Conservation (phyloP, 2,329 filamentous ascomycete genomes). For the Cyphellophora attinorum region DNA sequence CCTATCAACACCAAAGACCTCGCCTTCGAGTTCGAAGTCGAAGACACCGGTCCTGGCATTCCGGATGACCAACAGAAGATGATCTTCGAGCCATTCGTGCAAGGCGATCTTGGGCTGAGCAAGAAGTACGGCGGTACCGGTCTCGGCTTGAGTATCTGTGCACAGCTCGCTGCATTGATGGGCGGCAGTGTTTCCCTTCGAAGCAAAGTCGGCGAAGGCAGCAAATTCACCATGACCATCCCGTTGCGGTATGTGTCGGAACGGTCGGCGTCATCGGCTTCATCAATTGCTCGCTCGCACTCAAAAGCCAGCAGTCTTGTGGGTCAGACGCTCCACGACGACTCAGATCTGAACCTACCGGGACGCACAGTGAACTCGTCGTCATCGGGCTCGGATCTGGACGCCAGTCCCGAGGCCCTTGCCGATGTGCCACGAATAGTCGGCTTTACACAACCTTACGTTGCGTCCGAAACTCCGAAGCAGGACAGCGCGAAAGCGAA, state of each 20-base stretch:
- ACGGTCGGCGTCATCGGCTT: constrained; percentile 36
- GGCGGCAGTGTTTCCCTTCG: constrained; percentile 63
- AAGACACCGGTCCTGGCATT: constrained; percentile 82
- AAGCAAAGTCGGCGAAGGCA: constrained; percentile 65
- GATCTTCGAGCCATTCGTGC: constrained; percentile 90
- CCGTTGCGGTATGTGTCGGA: constrained; percentile 69
- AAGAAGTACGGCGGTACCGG: constrained; percentile 88
- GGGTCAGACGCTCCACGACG: constrained; percentile 7
- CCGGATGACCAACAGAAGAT: constrained; percentile 65
- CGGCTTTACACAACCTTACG: constrained; percentile 20
- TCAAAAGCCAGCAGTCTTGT: constrained; percentile 16
- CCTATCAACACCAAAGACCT: constrained; percentile 56
- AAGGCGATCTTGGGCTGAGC: constrained; percentile 80
- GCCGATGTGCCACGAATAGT: constrained; percentile 17
- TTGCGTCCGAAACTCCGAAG: constrained; percentile 25
- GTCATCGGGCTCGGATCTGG: background rate
- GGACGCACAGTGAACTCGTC: background rate
- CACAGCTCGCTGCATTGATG: constrained; percentile 77
- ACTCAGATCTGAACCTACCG: background rate
- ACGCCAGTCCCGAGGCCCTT: constrained; percentile 6
- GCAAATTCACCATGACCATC: constrained; percentile 73
- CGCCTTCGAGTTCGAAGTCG: constrained; percentile 76
- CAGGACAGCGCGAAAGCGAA: constrained; percentile 49
- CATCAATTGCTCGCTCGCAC: constrained; percentile 12
- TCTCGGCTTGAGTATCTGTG: constrained; percentile 78